Conservation (phyloP, 805 yeast genomes). For the Saturnispora zaruensis region DNA sequence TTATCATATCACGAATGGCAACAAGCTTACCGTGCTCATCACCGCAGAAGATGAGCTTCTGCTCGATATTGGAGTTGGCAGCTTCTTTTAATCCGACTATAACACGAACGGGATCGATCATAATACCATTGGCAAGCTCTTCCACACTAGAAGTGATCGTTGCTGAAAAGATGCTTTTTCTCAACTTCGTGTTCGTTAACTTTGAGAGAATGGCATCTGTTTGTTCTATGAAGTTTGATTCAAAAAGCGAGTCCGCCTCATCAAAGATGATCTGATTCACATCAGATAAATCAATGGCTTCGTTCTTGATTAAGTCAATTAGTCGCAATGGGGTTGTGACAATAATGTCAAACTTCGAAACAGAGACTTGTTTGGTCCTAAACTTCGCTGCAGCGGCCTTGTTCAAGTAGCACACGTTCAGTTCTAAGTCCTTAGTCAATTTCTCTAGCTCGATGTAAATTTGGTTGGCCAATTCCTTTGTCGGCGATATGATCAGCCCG, state of each 20-base stretch:
- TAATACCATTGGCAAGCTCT: slow-evolving; percentile 74
- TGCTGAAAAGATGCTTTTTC: slow-evolving; percentile 85
- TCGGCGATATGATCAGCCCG: slow-evolving; percentile 83
- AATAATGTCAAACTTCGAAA: slow-evolving; percentile 65
- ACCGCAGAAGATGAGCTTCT: slow-evolving; percentile 77
- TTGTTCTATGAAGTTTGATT: slow-evolving; percentile 78
- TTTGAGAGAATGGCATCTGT: slow-evolving; percentile 73
- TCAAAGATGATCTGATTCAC: slow-evolving; percentile 81
- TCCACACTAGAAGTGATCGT: slow-evolving; percentile 92
- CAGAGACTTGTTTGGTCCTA: slow-evolving; percentile 38
- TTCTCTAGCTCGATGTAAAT: slow-evolving; percentile 60
- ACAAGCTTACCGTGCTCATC: slow-evolving; percentile 91
- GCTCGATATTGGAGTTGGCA: slow-evolving; percentile 77
- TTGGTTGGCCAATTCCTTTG: slow-evolving; percentile 88
- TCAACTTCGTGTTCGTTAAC: slow-evolving; percentile 42
- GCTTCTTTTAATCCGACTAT: slow-evolving; percentile 92
- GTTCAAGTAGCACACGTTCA: slow-evolving; percentile 58
- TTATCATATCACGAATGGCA: slow-evolving; percentile 83
- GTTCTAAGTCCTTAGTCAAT: slow-evolving; percentile 46
- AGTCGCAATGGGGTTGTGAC: slow-evolving; percentile 86
- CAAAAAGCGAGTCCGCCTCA: slow-evolving; percentile 93
- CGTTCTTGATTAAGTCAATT: slow-evolving; percentile 64
- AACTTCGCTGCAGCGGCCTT: slow-evolving; percentile 60
- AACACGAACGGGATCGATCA: slow-evolving; percentile 78
- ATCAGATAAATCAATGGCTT: slow-evolving; percentile 47